A percentile compares a stretch with the other conserved stretches of the same genome.
Evolutionary conservation across 805 yeast genomes (phyloP).

Genomic region (Scheffersomyces coipomensis): DNA sequence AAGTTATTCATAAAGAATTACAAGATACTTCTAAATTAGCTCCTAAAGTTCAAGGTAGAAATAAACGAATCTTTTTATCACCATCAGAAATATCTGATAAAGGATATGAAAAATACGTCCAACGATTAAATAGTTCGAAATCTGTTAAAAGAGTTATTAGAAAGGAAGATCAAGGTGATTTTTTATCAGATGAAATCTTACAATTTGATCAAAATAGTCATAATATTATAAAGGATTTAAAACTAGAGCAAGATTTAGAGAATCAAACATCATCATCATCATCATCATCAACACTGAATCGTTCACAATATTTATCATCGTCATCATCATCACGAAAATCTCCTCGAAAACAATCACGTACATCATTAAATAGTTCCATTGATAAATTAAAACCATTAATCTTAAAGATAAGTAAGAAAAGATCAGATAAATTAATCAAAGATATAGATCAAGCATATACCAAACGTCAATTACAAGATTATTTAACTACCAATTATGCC

Average conservation of each 20-base stretch:
- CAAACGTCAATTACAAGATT: conserved; percentile 10
- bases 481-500: conserved; percentile 5
- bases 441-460: conserved; percentile 12
- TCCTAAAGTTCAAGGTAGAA: neutral
- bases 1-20: conserved; percentile 1
- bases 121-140: neutral
- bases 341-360: neutral
- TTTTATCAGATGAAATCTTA: neutral
- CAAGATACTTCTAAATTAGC: conserved; percentile 1
- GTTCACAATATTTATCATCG: no score
- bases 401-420: conserved; percentile 6
- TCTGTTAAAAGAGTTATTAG: neutral
- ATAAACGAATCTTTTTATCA: conserved; percentile 3
- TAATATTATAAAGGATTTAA: no score
- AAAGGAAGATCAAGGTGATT: neutral
- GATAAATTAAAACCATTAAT: conserved; percentile 10
- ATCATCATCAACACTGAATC: no score
- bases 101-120: neutral
- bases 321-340: no score
- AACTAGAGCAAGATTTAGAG: neutral
- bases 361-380: conserved; percentile 3
- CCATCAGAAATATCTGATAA: conserved; percentile 2
- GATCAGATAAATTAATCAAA: conserved; percentile 6
- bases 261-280: neutral
- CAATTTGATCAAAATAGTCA: neutral